Evolutionary conservation across 805 yeast genomes (phyloP), one percentile per base, ranked within the genome.

Genomic region (Dipodascus albidus): DNA sequence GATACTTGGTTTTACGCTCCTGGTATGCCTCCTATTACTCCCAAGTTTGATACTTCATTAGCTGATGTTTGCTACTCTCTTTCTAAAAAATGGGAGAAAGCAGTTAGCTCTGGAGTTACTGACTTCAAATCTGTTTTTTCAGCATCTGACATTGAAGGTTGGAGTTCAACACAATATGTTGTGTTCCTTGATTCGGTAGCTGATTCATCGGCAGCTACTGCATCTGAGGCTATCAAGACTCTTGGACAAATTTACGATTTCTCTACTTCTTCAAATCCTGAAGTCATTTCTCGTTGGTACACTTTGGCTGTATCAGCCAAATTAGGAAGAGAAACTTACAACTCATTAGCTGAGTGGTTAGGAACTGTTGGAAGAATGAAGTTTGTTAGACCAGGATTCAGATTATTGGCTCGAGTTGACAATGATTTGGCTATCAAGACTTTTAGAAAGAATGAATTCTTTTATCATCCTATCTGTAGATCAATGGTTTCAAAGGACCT

Each of bases 291-390:
- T 70, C 79, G 95, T 65, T 85, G 87, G 83, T 87, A 75, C 66
- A 73, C 81, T 55, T 74, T 88, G 52, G 81, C 85, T 59, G 73
- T 87, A 4, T 69, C 74, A 0, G 84, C 83, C 27, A 70, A 74
- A 24, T 70, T 79, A 53, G 57, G 64, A 11, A 67, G 72, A 33
- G 70, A 72, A 51, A 60, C 61, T 42, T 78, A 83, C 65, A 70
- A 68, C 54, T 70, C 68, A 48, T 70, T 89, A 49, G 88, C 95
- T 2, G 79, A 80, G 52, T 89, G 96, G 96, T 75, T 89, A 53
- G 95, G 91, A 11, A 82, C 90, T 1, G 93, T 89, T 21, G 96
- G 96, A 20, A 79, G 96, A 73, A 89, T 89, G 96, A 89, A 89
- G 71, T 89, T 83, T 64, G 96, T 87, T 23, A 78, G 96, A 67